phyloP scores from a whole-genome alignment of 1,139 yeast species.

The Pichia sp. region DNA sequence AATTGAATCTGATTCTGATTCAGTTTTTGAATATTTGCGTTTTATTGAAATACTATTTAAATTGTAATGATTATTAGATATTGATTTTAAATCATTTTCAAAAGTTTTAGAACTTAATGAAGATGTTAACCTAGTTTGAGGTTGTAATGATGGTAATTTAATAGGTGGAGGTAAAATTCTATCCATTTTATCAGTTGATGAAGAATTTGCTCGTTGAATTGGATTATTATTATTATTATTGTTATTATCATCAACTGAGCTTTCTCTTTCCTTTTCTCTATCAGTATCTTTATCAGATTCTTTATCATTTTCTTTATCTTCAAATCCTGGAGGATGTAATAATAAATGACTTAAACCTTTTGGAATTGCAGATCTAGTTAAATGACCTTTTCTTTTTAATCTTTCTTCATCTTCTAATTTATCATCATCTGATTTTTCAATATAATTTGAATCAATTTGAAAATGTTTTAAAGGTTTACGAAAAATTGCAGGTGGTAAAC shows the following conservation, averaged over 20 bases:
- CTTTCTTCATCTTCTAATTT: conserved; percentile 40
- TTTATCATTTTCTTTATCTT: neutral
- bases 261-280: neutral
- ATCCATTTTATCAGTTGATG: neutral
- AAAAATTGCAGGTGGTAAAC: conserved; percentile 51
- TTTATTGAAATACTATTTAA: conserved; percentile 2
- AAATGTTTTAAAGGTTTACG: conserved; percentile 35
- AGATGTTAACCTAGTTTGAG: conserved; percentile 10
- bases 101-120: conserved; percentile 8
- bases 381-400: conserved; percentile 38
- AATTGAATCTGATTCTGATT: conserved; percentile 9
- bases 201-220: too few species aligned
- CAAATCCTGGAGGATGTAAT: conserved; percentile 28
- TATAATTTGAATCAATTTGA: conserved; percentile 28
- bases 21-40: conserved; percentile 11
- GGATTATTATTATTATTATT: neutral
- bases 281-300: neutral
- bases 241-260: neutral
- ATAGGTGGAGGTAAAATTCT: conserved; percentile 16
- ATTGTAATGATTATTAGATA: neutral
- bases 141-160: conserved; percentile 7
- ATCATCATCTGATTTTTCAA: conserved; percentile 35
- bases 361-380: conserved; percentile 44
- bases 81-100: conserved; percentile 9
- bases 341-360: conserved; percentile 43